phyloP scores from a whole-genome alignment of 192 early-diverging fungal genomes.

The Cetraspora pellucida region DNA sequence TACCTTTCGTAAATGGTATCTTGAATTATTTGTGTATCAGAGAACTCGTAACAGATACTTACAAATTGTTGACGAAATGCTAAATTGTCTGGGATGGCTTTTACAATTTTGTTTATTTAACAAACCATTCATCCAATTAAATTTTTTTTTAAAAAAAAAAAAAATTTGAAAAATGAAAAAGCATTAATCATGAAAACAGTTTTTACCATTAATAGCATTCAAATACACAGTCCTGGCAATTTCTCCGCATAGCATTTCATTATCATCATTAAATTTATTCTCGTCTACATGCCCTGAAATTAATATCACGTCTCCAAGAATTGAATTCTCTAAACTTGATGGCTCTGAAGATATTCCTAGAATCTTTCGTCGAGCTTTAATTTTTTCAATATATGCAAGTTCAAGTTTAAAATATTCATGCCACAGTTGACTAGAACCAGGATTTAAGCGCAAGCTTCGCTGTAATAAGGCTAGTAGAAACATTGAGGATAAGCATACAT shows the following conservation, averaged over 20 bases:
- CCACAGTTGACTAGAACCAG: slow-evolving; percentile 75
- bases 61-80: slow-evolving; percentile 75
- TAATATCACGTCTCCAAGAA: no score
- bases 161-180: no score
- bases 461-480: slow-evolving; percentile 69
- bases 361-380: slow-evolving; percentile 76
- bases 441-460: slow-evolving; percentile 82
- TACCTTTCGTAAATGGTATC: slow-evolving; percentile 42
- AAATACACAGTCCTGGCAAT: slow-evolving; percentile 75
- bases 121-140: no score
- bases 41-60: slow-evolving; percentile 61
- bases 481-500: no score
- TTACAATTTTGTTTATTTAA: not conserved
- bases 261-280: slow-evolving; percentile 59
- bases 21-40: slow-evolving; percentile 48
- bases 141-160: no score
- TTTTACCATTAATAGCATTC: slow-evolving; percentile 64
- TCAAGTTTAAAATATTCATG: slow-evolving; percentile 94
- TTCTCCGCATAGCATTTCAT: slow-evolving; percentile 70
- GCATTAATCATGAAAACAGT: no score
- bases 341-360: slow-evolving; percentile 58
- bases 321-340: no score
- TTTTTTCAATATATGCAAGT: slow-evolving; percentile 83
- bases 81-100: slow-evolving; percentile 71
- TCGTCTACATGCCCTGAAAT: not conserved